Conservation (phyloP, 1,139 yeast genomes). For the Taphrina flavorubra region DNA sequence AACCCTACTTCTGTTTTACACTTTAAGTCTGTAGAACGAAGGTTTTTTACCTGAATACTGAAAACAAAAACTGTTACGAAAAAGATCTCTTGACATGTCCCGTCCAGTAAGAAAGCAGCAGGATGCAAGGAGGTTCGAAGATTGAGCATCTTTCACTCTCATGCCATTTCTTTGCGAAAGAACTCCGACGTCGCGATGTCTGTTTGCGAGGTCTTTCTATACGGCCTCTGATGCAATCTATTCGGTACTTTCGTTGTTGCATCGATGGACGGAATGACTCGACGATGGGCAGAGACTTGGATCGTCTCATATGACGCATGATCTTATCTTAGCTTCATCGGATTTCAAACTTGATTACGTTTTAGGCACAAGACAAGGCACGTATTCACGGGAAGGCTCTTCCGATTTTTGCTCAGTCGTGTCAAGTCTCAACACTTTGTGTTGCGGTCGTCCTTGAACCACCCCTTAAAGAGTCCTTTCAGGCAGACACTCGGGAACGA, state of each 20-base stretch:
- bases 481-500: too few relatives aligned
- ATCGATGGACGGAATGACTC: not conserved
- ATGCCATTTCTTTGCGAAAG: not conserved
- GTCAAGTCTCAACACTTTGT: too few relatives aligned
- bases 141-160: not conserved
- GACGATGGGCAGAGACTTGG: not conserved
- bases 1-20: conserved; percentile 30
- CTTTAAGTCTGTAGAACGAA: conserved; percentile 1
- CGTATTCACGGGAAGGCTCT: too few relatives aligned
- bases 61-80: too few relatives aligned
- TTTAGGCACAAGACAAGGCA: too few relatives aligned
- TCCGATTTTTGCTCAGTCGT: too few relatives aligned
- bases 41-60: not conserved
- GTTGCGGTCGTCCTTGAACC: too few relatives aligned
- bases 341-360: too few relatives aligned
- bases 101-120: too few relatives aligned
- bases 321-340: too few relatives aligned
- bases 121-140: not conserved
- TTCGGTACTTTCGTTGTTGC: not conserved
- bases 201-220: not conserved
- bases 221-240: not conserved
- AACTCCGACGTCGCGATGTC: not conserved
- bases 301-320: not conserved
- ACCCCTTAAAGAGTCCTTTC: too few relatives aligned
- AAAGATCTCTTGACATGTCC: too few relatives aligned